phyloP scores from a whole-genome alignment of 163 green algal species.

The Prototheca wickerhamii region DNA sequence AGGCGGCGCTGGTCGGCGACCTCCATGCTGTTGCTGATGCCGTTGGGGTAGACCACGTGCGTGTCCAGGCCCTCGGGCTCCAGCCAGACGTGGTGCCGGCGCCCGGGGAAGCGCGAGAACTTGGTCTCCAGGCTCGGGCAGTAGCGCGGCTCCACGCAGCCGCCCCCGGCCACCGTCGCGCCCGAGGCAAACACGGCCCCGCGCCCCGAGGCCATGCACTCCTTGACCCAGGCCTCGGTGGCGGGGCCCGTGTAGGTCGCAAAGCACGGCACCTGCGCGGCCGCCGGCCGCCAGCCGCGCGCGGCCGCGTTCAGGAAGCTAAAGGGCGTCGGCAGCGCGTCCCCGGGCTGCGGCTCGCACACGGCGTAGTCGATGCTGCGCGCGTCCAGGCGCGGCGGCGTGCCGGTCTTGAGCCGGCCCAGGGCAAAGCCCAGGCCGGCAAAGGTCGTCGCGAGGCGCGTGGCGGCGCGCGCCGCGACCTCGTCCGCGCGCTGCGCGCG shows the following conservation, averaged over 20 bases:
- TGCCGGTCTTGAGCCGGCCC: conserved; percentile 57
- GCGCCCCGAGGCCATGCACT: conserved; percentile 28
- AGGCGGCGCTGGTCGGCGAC: conserved; percentile 41
- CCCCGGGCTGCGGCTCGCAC: conserved; percentile 38
- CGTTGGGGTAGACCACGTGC: conserved; percentile 58
- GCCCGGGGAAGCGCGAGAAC: conserved; percentile 47
- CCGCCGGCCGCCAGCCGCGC: conserved; percentile 24
- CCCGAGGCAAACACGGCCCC: conserved; percentile 32
- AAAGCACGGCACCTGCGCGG: conserved; percentile 38
- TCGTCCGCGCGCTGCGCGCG: conserved; percentile 16
- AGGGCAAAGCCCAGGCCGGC: conserved; percentile 31
- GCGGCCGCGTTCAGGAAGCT: conserved; percentile 34
- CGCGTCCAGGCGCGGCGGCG: conserved; percentile 47
- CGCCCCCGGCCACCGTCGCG: conserved; percentile 24
- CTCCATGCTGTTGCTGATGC: conserved; percentile 51
- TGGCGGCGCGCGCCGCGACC: conserved; percentile 21
- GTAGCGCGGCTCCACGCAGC: conserved; percentile 42
- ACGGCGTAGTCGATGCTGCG: conserved; percentile 42
- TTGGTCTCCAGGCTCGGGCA: conserved; percentile 63
- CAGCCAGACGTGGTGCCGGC: conserved; percentile 60
- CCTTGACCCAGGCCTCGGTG: conserved; percentile 37
- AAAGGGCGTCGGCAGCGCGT: conserved; percentile 40
- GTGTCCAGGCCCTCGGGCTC: conserved; percentile 57
- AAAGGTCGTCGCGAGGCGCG: conserved; percentile 27
- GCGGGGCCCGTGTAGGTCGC: conserved; percentile 43